A percentile compares a stretch with the other conserved stretches of the same genome.
These are phyloP conservation scores for Vitis rupestris DNA, from an alignment of 164 flowering plant genomes.

Conservation along the genomic window DNA sequence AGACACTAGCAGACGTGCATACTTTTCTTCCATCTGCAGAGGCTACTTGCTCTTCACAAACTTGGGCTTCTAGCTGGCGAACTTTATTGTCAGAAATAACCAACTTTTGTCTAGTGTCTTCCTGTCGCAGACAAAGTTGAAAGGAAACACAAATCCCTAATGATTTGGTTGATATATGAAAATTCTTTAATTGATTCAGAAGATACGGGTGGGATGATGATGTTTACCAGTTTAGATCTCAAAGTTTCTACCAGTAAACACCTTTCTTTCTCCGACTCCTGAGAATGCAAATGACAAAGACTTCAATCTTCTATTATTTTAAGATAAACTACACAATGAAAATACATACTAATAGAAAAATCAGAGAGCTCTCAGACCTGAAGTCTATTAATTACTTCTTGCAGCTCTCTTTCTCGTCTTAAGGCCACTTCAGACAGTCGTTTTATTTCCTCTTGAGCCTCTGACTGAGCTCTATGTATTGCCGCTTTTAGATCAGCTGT, in stretches of 20 bases:
- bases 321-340: neutral
- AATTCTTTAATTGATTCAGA: neutral
- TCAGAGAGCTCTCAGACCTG: constrained; percentile 49
- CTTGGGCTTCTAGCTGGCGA: constrained; percentile 78
- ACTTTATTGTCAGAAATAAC: constrained; percentile 80
- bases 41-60: constrained; percentile 59
- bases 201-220: neutral
- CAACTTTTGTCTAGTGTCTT: constrained; percentile 78
- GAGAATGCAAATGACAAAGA: constrained; percentile 12
- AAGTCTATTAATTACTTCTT: constrained; percentile 85
- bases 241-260: constrained; percentile 67
- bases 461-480: constrained; percentile 67
- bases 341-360: neutral
- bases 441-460: constrained; percentile 78
- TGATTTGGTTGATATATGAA: neutral
- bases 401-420: constrained; percentile 71
- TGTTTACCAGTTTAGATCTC: constrained; percentile 78
- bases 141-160: constrained; percentile 1
- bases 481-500: constrained; percentile 63
- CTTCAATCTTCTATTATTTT: neutral
- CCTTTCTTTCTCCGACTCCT: constrained; percentile 87
- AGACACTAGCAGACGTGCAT: constrained; percentile 8
- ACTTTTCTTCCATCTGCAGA: constrained; percentile 62
- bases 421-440: constrained; percentile 57
- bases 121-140: constrained; percentile 43